Evolutionary conservation across 306 rosid genomes (phyloP).

Genomic region (Medicago ruthenica): DNA sequence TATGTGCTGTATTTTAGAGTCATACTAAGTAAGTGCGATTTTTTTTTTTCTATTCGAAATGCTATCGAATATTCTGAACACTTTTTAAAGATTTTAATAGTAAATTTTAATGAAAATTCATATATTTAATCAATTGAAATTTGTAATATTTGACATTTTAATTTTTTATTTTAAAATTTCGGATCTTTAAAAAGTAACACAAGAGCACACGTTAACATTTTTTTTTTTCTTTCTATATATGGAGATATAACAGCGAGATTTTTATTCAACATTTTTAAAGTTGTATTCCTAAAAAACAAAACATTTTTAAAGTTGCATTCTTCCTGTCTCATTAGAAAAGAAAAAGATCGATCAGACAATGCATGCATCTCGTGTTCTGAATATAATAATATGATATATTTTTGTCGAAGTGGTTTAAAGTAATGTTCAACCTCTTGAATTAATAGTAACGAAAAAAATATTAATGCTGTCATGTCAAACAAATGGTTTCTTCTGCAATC

Average conservation of each 20-base stretch:
- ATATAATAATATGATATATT: constrained; percentile 21
- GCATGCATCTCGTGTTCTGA: constrained; percentile 32
- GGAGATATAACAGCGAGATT: not conserved
- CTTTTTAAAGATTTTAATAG: too few relatives aligned
- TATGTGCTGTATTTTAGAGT: too few relatives aligned
- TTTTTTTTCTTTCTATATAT: not conserved
- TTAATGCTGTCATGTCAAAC: not conserved
- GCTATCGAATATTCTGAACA: too few relatives aligned
- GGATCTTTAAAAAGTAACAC: too few relatives aligned
- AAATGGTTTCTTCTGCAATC: not conserved
- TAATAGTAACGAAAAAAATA: not conserved
- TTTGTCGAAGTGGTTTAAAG: not conserved
- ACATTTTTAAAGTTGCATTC: not conserved
- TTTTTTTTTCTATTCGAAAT: too few relatives aligned
- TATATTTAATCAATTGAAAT: too few relatives aligned
- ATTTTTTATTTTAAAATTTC: too few relatives aligned
- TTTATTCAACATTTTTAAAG: not conserved
- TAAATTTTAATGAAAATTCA: too few relatives aligned
- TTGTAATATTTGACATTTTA: too few relatives aligned
- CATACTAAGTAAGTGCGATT: not conserved
- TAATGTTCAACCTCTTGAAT: not conserved
- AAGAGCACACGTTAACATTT: too few relatives aligned
- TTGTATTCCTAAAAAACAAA: not conserved
- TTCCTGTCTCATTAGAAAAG: not conserved
- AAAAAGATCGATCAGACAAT: not conserved